Evolutionary conservation across 2,329 filamentous ascomycete genomes (phyloP).

Genomic region (Zymoseptoria brevis): DNA sequence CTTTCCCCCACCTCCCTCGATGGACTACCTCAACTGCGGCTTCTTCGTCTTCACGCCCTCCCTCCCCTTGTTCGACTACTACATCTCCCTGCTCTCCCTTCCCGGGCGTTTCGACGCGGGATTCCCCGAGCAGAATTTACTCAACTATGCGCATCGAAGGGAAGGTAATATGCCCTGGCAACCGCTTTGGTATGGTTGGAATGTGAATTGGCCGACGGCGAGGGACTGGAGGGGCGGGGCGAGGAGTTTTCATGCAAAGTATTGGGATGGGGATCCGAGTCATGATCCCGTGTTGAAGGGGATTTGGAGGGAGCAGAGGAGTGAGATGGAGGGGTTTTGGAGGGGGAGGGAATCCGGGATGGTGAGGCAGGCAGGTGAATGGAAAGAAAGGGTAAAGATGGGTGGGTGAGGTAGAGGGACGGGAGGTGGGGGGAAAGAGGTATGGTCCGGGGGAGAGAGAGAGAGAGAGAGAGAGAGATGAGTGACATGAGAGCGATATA

Average conservation of each 20-base stretch:
- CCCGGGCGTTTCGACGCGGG: constrained; percentile 28
- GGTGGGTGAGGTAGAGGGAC: no score
- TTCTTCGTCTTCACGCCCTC: constrained; percentile 34
- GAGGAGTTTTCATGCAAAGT: constrained; percentile 34
- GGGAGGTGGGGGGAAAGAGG: no score
- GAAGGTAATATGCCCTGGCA: constrained; percentile 37
- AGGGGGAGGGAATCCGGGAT: constrained; percentile 23
- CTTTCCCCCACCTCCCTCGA: constrained; percentile 24
- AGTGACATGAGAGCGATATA: no score
- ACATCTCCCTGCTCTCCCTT: constrained; percentile 27
- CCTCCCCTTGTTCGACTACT: constrained; percentile 30
- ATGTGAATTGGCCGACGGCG: constrained; percentile 33
- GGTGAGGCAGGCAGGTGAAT: background rate
- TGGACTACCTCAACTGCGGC: constrained; percentile 30
- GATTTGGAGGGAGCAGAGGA: constrained; percentile 30
- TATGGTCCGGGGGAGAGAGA: no score
- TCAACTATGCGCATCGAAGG: constrained; percentile 34
- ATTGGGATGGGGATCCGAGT: constrained; percentile 32
- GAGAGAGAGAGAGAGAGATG: no score
- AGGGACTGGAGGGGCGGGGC: constrained; percentile 31
- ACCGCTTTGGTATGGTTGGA: constrained; percentile 33
- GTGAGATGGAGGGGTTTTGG: constrained; percentile 31
- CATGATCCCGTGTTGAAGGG: constrained; percentile 29
- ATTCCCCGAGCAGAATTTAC: constrained; percentile 33
- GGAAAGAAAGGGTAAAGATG: no score